A percentile compares a stretch with the other conserved stretches of the same genome.
Conservation (phyloP, 2,329 filamentous ascomycete species). For the Volutella citrinella region DNA sequence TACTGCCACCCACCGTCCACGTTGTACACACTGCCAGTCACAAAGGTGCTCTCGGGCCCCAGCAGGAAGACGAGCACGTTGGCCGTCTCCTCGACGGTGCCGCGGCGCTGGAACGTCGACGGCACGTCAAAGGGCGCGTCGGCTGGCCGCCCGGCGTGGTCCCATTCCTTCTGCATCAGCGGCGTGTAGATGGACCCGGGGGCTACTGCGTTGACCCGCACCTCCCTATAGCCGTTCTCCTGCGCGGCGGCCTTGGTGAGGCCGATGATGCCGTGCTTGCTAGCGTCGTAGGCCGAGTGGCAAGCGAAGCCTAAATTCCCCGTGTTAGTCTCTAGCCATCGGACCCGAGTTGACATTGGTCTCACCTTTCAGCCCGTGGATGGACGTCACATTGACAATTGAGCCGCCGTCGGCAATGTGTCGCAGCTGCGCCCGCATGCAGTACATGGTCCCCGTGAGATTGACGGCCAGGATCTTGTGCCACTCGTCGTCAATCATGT, state of each 20-base stretch:
- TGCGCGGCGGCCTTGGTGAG: conserved; percentile 36
- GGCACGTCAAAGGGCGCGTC: conserved; percentile 41
- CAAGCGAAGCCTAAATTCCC: conserved; percentile 32
- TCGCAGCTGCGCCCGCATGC: conserved; percentile 43
- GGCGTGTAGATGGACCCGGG: conserved; percentile 50
- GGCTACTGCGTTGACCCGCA: conserved; percentile 45
- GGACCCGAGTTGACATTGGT: no score
- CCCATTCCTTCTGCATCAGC: conserved; percentile 43
- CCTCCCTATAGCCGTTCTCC: conserved; percentile 40
- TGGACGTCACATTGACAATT: conserved; percentile 57
- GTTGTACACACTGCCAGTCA: conserved; percentile 39
- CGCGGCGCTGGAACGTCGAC: conserved; percentile 40
- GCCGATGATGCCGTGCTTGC: conserved; percentile 37
- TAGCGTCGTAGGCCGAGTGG: conserved; percentile 36
- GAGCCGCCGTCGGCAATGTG: conserved; percentile 43
- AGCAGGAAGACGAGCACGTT: conserved; percentile 34
- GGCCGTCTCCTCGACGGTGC: conserved; percentile 38
- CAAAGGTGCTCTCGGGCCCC: conserved; percentile 33
- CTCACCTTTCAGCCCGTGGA: conserved; percentile 40
- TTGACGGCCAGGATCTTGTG: conserved; percentile 47
- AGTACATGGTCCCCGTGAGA: conserved; percentile 51
- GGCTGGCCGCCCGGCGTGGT: conserved; percentile 29
- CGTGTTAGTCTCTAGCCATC: no score
- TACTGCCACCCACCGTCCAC: conserved; percentile 46
- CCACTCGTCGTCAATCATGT: conserved; percentile 47